Evolutionary conservation across 176 grass and related monocot species (phyloP).

Genomic region (Musa beccarii): DNA sequence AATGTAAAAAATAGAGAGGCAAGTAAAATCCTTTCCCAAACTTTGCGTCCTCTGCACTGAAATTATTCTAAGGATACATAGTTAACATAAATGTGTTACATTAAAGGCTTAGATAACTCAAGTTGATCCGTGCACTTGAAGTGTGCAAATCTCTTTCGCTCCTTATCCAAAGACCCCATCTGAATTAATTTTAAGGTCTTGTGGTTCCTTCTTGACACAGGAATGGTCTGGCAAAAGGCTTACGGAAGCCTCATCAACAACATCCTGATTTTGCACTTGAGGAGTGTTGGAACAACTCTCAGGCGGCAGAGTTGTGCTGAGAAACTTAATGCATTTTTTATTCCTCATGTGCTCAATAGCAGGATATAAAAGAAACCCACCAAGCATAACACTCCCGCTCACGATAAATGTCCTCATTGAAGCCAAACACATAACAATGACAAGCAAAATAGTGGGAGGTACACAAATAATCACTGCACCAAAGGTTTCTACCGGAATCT

Average conservation of each 20-base stretch:
- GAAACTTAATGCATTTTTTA: constrained; percentile 41
- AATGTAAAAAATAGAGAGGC: too few species aligned
- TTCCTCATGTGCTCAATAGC: constrained; percentile 48
- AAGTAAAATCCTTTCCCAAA: too few species aligned
- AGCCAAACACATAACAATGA: constrained; percentile 73
- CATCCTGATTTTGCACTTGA: not conserved
- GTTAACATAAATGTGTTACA: too few species aligned
- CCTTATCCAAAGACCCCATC: not conserved
- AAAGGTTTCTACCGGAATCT: constrained; percentile 41
- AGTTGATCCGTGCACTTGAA: not conserved
- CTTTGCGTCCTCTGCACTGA: too few species aligned
- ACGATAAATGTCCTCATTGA: constrained; percentile 45
- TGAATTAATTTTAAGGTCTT: constrained; percentile 1
- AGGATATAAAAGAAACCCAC: constrained; percentile 44
- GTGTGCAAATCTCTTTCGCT: too few species aligned
- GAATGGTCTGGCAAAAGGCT: constrained; percentile 31
- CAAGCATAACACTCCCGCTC: constrained; percentile 33
- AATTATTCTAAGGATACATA: too few species aligned
- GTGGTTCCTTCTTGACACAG: not conserved
- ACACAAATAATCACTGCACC: constrained; percentile 55
- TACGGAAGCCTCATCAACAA: constrained; percentile 32
- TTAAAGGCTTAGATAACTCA: too few species aligned
- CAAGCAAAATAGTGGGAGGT: constrained; percentile 52
- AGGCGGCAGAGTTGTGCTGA: constrained; percentile 13
- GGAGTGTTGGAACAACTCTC: constrained; percentile 16